Evolutionary conservation across 148 eudicot genomes (phyloP), one percentile per base, ranked within the genome.

Genomic region (Salicornia ramosissima): DNA sequence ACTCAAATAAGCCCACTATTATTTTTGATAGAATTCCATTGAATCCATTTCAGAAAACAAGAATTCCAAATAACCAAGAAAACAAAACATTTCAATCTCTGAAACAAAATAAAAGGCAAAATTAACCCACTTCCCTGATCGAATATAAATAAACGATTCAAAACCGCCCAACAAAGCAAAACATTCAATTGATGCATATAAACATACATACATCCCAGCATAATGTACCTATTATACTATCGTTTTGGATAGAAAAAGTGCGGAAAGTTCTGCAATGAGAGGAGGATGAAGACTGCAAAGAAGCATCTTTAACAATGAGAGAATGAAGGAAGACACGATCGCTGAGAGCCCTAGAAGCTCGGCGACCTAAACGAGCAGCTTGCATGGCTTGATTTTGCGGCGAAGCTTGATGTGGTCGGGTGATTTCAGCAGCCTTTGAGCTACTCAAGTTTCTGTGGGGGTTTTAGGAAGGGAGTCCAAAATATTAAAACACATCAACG

Each of bases 361-460:
- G 81, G 70, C 87, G 87, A 72, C 77, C 77, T 6, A 30, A 31
- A 57, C 51, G 54, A 63, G 78, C 77, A 62, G 71, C 57, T 74
- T 79, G 85, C 87, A 84, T 84, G 63, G 33, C 49, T 10, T 19
- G 15, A 26, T 28, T n/a, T 62, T 5, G 53, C 16, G 39, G 34
- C 4, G 40, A 7, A 36, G 40, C 4, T n/a, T n/a, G n/a, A n/a
- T n/a, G 40, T 36, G 40, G 40, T 36, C 40, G 4, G 40, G 40
- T 36, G 40, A 36, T 36, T 36, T 36, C 8, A 36, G 40, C 5
- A 36, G 8, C 4, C 4, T 36, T 36, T 36, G 40, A 36, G 40
- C 8, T 36, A 3, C 40, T 36, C 40, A 36, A 4, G 4, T 36
- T 8, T 36, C 8, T 36, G 40, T 8, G 8, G 40, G 4, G 40